phyloP scores from a whole-genome alignment of 2,329 filamentous ascomycete species.

The Sphaceloma murrayae region DNA sequence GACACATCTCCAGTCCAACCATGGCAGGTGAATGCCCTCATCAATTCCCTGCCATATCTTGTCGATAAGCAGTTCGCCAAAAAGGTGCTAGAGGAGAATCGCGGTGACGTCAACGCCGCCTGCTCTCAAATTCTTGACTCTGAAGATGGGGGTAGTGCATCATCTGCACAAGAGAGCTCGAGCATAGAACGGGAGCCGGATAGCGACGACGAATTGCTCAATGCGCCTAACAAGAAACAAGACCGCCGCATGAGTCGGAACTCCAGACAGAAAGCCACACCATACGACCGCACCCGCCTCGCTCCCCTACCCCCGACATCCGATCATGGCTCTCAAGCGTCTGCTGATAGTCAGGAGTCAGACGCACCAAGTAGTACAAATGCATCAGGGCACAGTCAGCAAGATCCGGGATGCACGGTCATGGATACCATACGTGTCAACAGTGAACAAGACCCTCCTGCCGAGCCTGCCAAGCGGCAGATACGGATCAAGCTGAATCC shows the following conservation, averaged over 20 bases:
- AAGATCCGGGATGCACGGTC: constrained; percentile 18
- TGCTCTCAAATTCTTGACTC: constrained; percentile 44
- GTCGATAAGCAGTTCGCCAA: constrained; percentile 44
- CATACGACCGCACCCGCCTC: constrained; percentile 24
- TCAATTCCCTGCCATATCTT: constrained; percentile 42
- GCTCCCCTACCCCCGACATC: constrained; percentile 26
- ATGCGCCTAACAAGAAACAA: constrained; percentile 45
- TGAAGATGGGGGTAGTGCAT: constrained; percentile 35
- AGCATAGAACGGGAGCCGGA: constrained; percentile 45
- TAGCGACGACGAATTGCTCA: constrained; percentile 38
- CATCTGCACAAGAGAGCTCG: constrained; percentile 38
- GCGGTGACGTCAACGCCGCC: constrained; percentile 45
- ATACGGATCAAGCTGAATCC: constrained; percentile 30
- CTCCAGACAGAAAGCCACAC: constrained; percentile 29
- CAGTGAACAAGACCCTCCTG: background rate
- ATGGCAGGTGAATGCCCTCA: constrained; percentile 48
- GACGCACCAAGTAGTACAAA: constrained; percentile 27
- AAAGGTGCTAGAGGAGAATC: constrained; percentile 43
- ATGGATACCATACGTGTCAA: constrained; percentile 20
- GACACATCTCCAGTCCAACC: constrained; percentile 37
- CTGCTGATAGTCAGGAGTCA: constrained; percentile 27
- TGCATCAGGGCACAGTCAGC: constrained; percentile 21
- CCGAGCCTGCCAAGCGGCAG: constrained; percentile 16
- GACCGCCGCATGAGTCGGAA: constrained; percentile 38
- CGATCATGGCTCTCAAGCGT: constrained; percentile 29